These are phyloP conservation scores for Ceratobasidium sp. DNA, from an alignment of 1,284 basidiomycete species.

Conservation along the genomic window DNA sequence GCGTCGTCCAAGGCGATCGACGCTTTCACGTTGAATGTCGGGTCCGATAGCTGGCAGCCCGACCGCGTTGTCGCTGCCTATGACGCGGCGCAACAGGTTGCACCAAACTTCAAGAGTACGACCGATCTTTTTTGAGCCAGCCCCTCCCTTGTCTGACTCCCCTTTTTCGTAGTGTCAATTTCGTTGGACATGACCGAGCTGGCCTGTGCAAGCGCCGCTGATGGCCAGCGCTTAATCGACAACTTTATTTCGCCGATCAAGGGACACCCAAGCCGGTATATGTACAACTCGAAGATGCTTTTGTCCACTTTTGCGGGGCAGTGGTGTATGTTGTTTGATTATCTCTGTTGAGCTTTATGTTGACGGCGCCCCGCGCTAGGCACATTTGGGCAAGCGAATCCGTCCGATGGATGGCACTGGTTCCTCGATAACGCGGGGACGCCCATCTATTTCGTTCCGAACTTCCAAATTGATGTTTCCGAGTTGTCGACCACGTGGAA, in stretches of 20 bases:
- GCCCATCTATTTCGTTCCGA: slow-evolving; percentile 54
- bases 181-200: slow-evolving; percentile 39
- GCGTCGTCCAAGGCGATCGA: slow-evolving; percentile 57
- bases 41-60: slow-evolving; percentile 55
- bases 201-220: slow-evolving; percentile 51
- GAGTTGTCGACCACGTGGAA: slow-evolving; percentile 51
- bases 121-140: slow-evolving; percentile 53
- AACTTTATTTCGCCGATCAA: slow-evolving; percentile 52
- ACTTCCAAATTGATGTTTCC: slow-evolving; percentile 53
- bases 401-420: slow-evolving; percentile 32
- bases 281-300: slow-evolving; percentile 54
- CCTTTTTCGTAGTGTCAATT: slow-evolving; percentile 18
- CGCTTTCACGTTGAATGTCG: slow-evolving; percentile 59
- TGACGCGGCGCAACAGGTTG: slow-evolving; percentile 51
- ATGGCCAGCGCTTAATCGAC: slow-evolving; percentile 53
- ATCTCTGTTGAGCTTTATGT: background rate
- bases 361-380: slow-evolving; percentile 7
- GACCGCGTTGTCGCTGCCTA: slow-evolving; percentile 54
- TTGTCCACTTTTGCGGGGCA: slow-evolving; percentile 59
- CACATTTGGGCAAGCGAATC: slow-evolving; percentile 28
- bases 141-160: slow-evolving; percentile 50
- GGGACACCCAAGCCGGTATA: slow-evolving; percentile 53
- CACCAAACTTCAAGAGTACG: slow-evolving; percentile 53
- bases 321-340: slow-evolving; percentile 51
- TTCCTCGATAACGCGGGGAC: slow-evolving; percentile 21